A percentile compares a stretch with the other conserved stretches of the same genome.
Evolutionary conservation across 768 basidiomycete species (phyloP).

Genomic region (Collybia mongolica): DNA sequence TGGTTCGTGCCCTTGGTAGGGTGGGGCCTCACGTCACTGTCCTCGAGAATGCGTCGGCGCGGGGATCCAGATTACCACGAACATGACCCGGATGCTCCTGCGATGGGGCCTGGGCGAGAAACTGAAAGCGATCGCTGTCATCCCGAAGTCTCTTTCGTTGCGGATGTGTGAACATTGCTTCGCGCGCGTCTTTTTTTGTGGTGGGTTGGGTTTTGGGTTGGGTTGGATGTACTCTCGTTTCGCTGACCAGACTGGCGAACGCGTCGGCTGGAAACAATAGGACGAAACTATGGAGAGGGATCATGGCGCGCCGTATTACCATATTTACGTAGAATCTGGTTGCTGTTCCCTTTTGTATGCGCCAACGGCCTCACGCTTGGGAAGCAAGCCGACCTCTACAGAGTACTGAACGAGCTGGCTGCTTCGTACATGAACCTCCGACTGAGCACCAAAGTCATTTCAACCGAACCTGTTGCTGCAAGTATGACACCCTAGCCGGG

Average conservation of each 20-base stretch:
- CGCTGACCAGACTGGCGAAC: too few species aligned
- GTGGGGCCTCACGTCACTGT: constrained; percentile 49
- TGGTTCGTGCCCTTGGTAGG: constrained; percentile 39
- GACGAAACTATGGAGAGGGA: constrained; percentile 24
- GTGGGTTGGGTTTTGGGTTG: too few species aligned
- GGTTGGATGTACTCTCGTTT: too few species aligned
- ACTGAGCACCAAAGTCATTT: constrained; percentile 31
- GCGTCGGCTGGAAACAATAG: constrained; percentile 20
- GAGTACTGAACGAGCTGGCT: constrained; percentile 32
- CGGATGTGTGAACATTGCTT: constrained; percentile 42
- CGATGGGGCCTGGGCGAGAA: constrained; percentile 49
- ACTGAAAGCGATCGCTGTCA: constrained; percentile 34
- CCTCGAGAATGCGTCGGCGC: constrained; percentile 49
- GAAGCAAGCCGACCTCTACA: constrained; percentile 47
- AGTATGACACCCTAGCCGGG: not conserved
- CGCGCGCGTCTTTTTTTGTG: too few species aligned
- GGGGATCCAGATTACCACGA: constrained; percentile 46
- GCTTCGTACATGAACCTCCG: constrained; percentile 32
- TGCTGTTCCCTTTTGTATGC: constrained; percentile 7
- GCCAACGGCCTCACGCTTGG: constrained; percentile 15
- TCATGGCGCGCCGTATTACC: constrained; percentile 28
- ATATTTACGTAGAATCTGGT: constrained; percentile 25
- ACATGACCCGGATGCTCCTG: constrained; percentile 41
- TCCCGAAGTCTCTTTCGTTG: constrained; percentile 37
- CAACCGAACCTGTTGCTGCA: constrained; percentile 21